Conservation (phyloP, 371 early-diverging fungal species). For the Rhizopus delemar region DNA sequence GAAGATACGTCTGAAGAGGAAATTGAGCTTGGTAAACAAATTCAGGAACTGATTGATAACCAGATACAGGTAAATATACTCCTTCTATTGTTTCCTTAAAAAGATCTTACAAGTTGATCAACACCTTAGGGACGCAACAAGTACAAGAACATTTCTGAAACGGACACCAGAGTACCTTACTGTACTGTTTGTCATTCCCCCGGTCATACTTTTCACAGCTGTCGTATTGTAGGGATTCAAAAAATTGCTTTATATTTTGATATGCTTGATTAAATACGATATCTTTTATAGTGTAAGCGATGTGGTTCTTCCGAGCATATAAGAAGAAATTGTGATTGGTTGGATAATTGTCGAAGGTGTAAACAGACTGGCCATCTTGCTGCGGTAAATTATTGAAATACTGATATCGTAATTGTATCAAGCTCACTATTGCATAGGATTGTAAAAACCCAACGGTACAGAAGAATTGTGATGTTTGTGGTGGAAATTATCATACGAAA, state of each 20-base stretch:
- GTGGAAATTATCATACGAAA: too few species aligned
- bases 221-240: background rate
- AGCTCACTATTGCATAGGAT: too few species aligned
- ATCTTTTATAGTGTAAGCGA: background rate
- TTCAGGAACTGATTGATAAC: slow-evolving; percentile 23
- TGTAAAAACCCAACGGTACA: too few species aligned
- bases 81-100: background rate
- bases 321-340: background rate
- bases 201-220: too few species aligned
- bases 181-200: too few species aligned
- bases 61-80: slow-evolving; percentile 12
- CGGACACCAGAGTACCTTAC: background rate
- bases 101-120: background rate
- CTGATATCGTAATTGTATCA: too few species aligned
- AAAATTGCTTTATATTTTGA: background rate
- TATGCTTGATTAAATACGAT: background rate
- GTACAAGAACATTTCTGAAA: background rate
- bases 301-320: background rate
- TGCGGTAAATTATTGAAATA: background rate
- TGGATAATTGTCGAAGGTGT: slow-evolving; percentile 12
- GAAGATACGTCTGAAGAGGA: slow-evolving; percentile 22
- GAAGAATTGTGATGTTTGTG: too few species aligned
- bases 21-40: slow-evolving; percentile 8
- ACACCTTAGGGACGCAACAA: background rate
- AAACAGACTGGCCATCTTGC: slow-evolving; percentile 15